A percentile compares a stretch with the other conserved stretches of the same genome.
phyloP scores from a whole-genome alignment of 306 rosid genomes.

The Cucurbita ficifolia region DNA sequence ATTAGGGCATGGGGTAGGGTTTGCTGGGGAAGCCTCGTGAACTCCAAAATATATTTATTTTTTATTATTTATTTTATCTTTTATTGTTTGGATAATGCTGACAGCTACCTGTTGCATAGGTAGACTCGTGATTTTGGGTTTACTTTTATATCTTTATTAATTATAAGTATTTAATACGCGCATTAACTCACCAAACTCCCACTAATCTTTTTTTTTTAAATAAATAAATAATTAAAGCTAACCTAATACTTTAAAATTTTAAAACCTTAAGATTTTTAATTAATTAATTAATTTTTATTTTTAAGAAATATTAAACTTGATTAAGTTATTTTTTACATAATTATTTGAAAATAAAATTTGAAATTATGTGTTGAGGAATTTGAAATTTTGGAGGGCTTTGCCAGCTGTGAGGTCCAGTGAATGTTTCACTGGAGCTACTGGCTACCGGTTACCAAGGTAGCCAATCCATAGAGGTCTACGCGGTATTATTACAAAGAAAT shows the following conservation, averaged over 20 bases:
- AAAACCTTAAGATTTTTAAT: no score
- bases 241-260: no score
- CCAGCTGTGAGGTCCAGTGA: background rate
- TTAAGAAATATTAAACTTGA: no score
- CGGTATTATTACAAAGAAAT: background rate
- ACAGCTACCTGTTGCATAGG: background rate
- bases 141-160: background rate
- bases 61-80: background rate
- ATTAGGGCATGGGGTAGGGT: no score
- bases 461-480: background rate
- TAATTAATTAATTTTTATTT: no score
- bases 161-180: background rate
- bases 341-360: no score
- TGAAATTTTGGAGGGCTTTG: background rate
- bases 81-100: background rate
- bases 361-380: background rate
- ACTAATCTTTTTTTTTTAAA: no score
- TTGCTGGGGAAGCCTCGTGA: background rate
- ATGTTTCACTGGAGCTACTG: background rate
- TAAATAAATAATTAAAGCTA: no score
- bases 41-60: background rate
- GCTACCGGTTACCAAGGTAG: background rate
- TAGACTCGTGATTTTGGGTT: background rate
- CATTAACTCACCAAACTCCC: background rate
- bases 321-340: no score